A percentile compares a stretch with the other conserved stretches of the same genome.
These are phyloP conservation scores for Cytospora piceae DNA, from an alignment of 2,329 filamentous ascomycete species.

Conservation along the genomic window DNA sequence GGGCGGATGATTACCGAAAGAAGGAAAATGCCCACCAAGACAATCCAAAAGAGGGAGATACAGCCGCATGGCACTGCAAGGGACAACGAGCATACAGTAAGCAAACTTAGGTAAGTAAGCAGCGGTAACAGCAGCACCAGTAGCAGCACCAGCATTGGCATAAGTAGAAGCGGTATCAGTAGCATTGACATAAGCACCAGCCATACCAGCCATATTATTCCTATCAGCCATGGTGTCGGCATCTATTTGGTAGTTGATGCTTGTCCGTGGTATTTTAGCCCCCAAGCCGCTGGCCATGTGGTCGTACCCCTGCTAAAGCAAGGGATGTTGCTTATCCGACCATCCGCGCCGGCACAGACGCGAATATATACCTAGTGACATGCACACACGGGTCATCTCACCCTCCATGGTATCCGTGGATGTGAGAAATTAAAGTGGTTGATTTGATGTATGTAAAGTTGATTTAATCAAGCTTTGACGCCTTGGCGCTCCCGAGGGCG, in stretches of 20 bases:
- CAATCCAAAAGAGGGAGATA: slow-evolving; percentile 7
- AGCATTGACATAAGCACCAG: slow-evolving; percentile 14
- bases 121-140: slow-evolving; percentile 4
- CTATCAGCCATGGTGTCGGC: neutral
- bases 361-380: too few relatives aligned
- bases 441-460: too few relatives aligned
- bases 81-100: too few relatives aligned
- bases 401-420: too few relatives aligned
- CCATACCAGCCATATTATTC: neutral
- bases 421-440: too few relatives aligned
- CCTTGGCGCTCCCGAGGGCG: too few relatives aligned
- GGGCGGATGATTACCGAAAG: slow-evolving; percentile 18
- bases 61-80: slow-evolving; percentile 22
- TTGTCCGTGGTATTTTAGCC: slow-evolving; percentile 23
- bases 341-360: neutral
- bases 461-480: too few relatives aligned
- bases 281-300: slow-evolving; percentile 24
- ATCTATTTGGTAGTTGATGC: slow-evolving; percentile 3
- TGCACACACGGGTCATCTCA: too few relatives aligned
- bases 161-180: slow-evolving; percentile 1
- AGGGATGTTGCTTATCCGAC: slow-evolving; percentile 9
- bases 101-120: neutral
- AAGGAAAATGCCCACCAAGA: slow-evolving; percentile 8
- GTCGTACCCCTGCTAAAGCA: slow-evolving; percentile 14
- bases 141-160: slow-evolving; percentile 7